Evolutionary conservation across 2,329 filamentous ascomycete genomes (phyloP).

Genomic region (Monosporascus sp.): DNA sequence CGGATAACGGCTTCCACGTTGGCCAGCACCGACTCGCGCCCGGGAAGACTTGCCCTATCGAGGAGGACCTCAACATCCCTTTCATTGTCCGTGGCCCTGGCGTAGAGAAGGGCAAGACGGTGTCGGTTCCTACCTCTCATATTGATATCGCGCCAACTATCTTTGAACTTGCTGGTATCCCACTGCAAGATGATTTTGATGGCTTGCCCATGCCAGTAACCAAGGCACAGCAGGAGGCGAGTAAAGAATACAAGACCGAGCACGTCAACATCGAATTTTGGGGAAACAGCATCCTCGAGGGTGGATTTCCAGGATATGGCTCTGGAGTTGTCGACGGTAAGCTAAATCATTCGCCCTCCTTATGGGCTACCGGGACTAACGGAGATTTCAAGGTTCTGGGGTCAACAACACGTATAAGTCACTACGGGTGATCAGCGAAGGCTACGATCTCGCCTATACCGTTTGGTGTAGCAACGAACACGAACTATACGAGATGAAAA

Average conservation of each 20-base stretch:
- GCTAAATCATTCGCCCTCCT: too few species aligned
- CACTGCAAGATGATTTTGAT: background rate
- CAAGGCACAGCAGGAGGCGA: conserved; percentile 4
- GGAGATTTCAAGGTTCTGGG: too few species aligned
- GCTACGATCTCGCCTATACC: conserved; percentile 39
- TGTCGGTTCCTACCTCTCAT: conserved; percentile 35
- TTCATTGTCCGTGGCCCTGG: conserved; percentile 40
- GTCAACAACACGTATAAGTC: conserved; percentile 39
- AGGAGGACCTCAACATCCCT: conserved; percentile 42
- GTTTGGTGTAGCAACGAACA: conserved; percentile 52
- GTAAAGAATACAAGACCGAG: conserved; percentile 21
- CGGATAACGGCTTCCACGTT: conserved; percentile 44
- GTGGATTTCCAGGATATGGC: background rate
- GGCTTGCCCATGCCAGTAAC: conserved; percentile 21
- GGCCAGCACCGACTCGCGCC: conserved; percentile 40
- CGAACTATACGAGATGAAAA: conserved; percentile 46
- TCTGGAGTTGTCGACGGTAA: too few species aligned
- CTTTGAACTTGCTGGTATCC: conserved; percentile 22
- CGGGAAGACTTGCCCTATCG: conserved; percentile 40
- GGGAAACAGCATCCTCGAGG: conserved; percentile 20
- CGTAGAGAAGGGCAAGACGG: conserved; percentile 25
- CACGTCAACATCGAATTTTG: conserved; percentile 40
- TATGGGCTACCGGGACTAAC: too few species aligned
- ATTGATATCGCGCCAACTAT: conserved; percentile 42
- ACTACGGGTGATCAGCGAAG: conserved; percentile 29